Percentiles rank a stretch among this genome's conserved stretches.
These are phyloP conservation scores for Bremia lactucae DNA, from an alignment of 352 stramenopile species.

Conservation along the genomic window DNA sequence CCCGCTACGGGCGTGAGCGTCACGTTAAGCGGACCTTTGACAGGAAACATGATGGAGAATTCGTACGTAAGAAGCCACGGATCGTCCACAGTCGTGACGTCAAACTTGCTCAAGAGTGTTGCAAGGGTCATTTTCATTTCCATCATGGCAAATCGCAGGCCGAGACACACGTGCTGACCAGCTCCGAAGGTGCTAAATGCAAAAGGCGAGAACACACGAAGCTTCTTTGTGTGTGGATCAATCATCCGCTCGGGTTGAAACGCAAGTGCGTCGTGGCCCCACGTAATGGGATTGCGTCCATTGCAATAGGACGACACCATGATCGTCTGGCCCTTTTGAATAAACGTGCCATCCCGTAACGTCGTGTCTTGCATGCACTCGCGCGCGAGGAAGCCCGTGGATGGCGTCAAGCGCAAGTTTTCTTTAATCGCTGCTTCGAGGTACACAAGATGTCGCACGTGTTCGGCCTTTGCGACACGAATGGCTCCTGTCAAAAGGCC, in stretches of 20 bases:
- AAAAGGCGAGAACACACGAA: conserved; percentile 16
- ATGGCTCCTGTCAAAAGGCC: conserved; percentile 16
- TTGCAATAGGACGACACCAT: conserved; percentile 27
- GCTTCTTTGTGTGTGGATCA: conserved; percentile 25
- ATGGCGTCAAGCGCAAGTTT: conserved; percentile 53
- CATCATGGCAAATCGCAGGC: conserved; percentile 36
- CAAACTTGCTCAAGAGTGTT: conserved; percentile 37
- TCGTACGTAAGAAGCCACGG: conserved; percentile 36
- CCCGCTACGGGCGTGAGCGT: conserved; percentile 6
- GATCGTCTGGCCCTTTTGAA: conserved; percentile 15
- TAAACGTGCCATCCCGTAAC: conserved; percentile 19
- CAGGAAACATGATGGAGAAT: conserved; percentile 28
- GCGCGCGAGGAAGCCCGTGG: conserved; percentile 44
- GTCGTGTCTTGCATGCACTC: conserved; percentile 26
- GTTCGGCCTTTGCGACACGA: conserved; percentile 24
- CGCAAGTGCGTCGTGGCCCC: conserved; percentile 35
- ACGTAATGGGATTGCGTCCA: conserved; percentile 22
- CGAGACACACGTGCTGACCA: conserved; percentile 46
- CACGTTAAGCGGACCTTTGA: conserved; percentile 25
- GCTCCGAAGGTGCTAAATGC: conserved; percentile 33
- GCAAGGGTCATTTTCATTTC: conserved; percentile 50
- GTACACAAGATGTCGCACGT: conserved; percentile 45
- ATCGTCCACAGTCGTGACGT: conserved; percentile 35
- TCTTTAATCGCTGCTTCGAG: conserved; percentile 50
- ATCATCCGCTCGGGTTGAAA: conserved; percentile 65